phyloP scores from a whole-genome alignment of 2,329 filamentous ascomycete genomes.

The Botrytis elliptica region DNA sequence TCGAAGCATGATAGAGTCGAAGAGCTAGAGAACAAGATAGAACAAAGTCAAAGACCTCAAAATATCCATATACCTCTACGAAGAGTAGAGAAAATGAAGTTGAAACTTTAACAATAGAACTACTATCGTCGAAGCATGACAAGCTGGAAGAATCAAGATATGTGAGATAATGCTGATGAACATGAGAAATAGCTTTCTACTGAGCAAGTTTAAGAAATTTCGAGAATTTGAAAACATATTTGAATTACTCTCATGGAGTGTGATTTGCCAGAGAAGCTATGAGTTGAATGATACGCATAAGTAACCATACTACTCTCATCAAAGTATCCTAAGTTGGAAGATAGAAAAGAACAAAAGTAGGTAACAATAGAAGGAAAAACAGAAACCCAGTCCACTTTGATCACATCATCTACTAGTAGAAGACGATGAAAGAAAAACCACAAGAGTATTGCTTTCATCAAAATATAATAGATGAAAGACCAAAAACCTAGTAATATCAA shows the following conservation, averaged over 20 bases:
- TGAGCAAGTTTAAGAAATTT: neutral
- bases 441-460: too few relatives aligned
- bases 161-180: too few relatives aligned
- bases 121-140: too few relatives aligned
- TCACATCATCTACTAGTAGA: too few relatives aligned
- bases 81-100: too few relatives aligned
- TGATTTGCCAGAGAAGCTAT: neutral
- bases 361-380: neutral
- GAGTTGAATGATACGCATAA: too few relatives aligned
- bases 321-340: neutral
- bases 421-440: neutral
- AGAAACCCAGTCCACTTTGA: neutral
- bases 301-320: neutral
- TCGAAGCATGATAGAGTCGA: rapidly evolving
- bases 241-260: neutral
- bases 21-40: neutral
- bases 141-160: too few relatives aligned
- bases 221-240: too few relatives aligned
- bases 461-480: neutral
- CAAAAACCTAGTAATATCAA: neutral
- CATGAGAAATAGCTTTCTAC: too few relatives aligned
- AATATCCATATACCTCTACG: too few relatives aligned
- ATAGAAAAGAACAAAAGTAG: neutral
- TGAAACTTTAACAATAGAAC: too few relatives aligned
- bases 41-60: neutral